Evolutionary conservation across 768 basidiomycete species (phyloP).

Genomic region (Xerocomellus amylosporus): DNA sequence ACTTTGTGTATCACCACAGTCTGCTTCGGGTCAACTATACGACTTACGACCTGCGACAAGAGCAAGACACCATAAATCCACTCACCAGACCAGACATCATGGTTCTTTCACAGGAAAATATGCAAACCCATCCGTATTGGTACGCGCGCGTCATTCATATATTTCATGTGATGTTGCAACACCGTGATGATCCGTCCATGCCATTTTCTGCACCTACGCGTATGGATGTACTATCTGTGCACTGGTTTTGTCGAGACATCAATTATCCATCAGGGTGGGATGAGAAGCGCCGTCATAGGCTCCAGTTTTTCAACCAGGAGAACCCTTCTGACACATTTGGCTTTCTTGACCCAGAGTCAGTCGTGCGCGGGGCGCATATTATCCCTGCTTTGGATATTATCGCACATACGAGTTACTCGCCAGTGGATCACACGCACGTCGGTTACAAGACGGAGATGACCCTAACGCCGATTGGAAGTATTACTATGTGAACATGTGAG

Average conservation of each 20-base stretch:
- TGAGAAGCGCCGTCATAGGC: conserved; percentile 29
- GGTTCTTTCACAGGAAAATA: conserved; percentile 29
- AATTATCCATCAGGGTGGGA: conserved; percentile 27
- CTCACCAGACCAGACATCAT: conserved; percentile 35
- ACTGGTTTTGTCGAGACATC: conserved; percentile 22
- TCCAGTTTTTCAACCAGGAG: conserved; percentile 24
- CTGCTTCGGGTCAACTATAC: conserved; percentile 27
- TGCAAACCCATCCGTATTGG: conserved; percentile 35
- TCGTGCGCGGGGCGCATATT: conserved; percentile 10
- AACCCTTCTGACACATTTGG: conserved; percentile 8
- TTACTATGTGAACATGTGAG: conserved; percentile 19
- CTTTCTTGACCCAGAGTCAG: conserved; percentile 12
- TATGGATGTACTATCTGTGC: conserved; percentile 31
- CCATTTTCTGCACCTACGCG: neutral
- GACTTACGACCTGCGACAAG: conserved; percentile 23
- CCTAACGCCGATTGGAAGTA: conserved; percentile 26
- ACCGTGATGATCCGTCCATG: neutral
- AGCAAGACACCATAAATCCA: conserved; percentile 41
- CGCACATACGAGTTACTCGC: conserved; percentile 8
- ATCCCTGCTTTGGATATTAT: conserved; percentile 23
- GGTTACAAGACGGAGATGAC: neutral
- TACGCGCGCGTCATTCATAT: conserved; percentile 28
- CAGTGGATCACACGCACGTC: neutral
- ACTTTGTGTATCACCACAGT: conserved; percentile 23
- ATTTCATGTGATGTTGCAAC: conserved; percentile 9